These are phyloP conservation scores for Priceomyces castillae DNA, from an alignment of 805 yeast species.

Conservation along the genomic window DNA sequence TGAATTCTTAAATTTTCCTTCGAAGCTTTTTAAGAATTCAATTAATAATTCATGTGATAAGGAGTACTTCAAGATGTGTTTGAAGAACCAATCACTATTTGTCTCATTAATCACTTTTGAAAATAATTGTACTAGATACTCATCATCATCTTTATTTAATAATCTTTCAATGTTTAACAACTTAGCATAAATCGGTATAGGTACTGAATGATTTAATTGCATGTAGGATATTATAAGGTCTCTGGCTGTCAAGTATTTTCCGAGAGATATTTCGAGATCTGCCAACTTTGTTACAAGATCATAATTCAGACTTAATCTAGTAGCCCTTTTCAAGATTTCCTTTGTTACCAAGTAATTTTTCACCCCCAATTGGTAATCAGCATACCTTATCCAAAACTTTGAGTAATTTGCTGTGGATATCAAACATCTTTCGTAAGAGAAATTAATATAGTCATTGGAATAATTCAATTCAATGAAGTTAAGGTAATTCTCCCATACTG, in stretches of 20 bases:
- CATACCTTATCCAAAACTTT: slow-evolving; percentile 49
- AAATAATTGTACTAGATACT: slow-evolving; percentile 25
- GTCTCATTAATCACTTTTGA: slow-evolving; percentile 27
- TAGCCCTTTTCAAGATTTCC: slow-evolving; percentile 36
- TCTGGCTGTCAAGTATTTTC: slow-evolving; percentile 38
- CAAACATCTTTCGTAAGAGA: slow-evolving; percentile 49
- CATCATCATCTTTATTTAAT: slow-evolving; percentile 22
- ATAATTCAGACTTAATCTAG: slow-evolving; percentile 24
- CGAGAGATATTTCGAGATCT: slow-evolving; percentile 42
- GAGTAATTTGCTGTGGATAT: slow-evolving; percentile 45
- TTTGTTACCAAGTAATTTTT: slow-evolving; percentile 35
- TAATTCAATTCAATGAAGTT: slow-evolving; percentile 47
- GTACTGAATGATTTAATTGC: slow-evolving; percentile 19
- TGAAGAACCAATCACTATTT: slow-evolving; percentile 35
- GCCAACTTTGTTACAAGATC: slow-evolving; percentile 38
- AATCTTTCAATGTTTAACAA: slow-evolving; percentile 42
- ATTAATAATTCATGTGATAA: slow-evolving; percentile 16
- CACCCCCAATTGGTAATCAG: slow-evolving; percentile 38
- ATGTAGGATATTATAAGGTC: slow-evolving; percentile 29
- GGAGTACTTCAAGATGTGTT: slow-evolving; percentile 27
- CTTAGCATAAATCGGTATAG: slow-evolving; percentile 39
- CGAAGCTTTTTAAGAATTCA: slow-evolving; percentile 24
- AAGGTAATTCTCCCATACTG: slow-evolving; percentile 58
- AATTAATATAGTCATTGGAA: slow-evolving; percentile 21
- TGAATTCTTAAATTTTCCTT: slow-evolving; percentile 11